A percentile compares a stretch with the other conserved stretches of the same genome.
phyloP scores from a whole-genome alignment of 495 filamentous ascomycete species.

The Hypoxylon lenormandii region DNA sequence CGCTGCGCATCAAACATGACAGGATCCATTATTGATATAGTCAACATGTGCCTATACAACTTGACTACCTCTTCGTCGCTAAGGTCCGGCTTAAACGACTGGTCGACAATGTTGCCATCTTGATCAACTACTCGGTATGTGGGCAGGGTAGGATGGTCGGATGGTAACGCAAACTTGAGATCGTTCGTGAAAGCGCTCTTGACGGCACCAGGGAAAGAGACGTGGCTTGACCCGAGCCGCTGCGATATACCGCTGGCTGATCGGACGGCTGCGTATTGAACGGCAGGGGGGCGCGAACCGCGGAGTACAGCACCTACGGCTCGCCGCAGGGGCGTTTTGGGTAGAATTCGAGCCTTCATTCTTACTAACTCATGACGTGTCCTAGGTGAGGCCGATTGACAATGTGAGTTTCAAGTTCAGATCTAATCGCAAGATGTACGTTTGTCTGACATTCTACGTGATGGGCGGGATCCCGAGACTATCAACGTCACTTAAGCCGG shows the following conservation, averaged over 20 bases:
- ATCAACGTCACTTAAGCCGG: slow-evolving; percentile 52
- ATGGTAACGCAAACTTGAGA: slow-evolving; percentile 79
- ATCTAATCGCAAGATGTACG: slow-evolving; percentile 21
- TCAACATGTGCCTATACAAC: slow-evolving; percentile 70
- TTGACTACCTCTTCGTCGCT: slow-evolving; percentile 76
- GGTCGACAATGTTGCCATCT: slow-evolving; percentile 81
- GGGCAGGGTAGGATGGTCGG: slow-evolving; percentile 75
- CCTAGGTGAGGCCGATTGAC: slow-evolving; percentile 7
- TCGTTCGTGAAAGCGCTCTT: slow-evolving; percentile 88
- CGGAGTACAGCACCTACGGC: slow-evolving; percentile 36
- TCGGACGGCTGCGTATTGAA: slow-evolving; percentile 36
- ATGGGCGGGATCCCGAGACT: slow-evolving; percentile 44
- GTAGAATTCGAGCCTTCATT: slow-evolving; percentile 45
- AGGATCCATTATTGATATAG: slow-evolving; percentile 91
- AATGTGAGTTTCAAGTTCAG: background rate
- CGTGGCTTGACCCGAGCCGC: slow-evolving; percentile 75
- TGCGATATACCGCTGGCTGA: slow-evolving; percentile 65
- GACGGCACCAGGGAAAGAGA: slow-evolving; percentile 94
- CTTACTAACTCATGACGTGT: slow-evolving; percentile 24
- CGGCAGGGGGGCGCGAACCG: slow-evolving; percentile 18
- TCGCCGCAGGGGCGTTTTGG: slow-evolving; percentile 37
- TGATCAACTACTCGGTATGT: slow-evolving; percentile 90
- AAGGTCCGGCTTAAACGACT: slow-evolving; percentile 71
- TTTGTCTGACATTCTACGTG: slow-evolving; percentile 27
- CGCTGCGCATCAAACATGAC: slow-evolving; percentile 90